Conservation (phyloP, 176 grass and related monocot species). For the Oryza nivara region DNA sequence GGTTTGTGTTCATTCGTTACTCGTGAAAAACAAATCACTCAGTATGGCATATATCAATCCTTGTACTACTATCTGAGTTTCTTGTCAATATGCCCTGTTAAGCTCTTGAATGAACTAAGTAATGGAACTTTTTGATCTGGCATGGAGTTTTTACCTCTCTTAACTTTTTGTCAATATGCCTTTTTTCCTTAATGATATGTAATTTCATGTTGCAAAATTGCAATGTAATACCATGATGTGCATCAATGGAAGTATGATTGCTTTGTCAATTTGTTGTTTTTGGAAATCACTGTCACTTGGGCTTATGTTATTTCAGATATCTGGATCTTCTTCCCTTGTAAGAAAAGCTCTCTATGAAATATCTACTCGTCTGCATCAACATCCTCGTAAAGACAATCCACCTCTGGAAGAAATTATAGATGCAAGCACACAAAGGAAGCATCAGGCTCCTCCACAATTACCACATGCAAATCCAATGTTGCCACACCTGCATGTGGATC, state of each 20-base stretch:
- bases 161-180: neutral
- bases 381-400: conserved; percentile 88
- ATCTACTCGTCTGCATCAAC: conserved; percentile 85
- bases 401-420: conserved; percentile 91
- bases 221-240: neutral
- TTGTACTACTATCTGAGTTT: neutral
- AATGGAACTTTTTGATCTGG: conserved; percentile 26
- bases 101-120: conserved; percentile 25
- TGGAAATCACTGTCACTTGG: conserved; percentile 29
- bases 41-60: conserved; percentile 21
- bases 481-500: conserved; percentile 49
- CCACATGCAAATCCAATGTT: conserved; percentile 55
- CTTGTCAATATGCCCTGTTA: neutral
- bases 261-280: conserved; percentile 28
- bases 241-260: conserved; percentile 15
- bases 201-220: conserved; percentile 22
- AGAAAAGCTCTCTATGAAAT: conserved; percentile 92
- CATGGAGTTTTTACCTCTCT: neutral
- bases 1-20: conserved; percentile 27
- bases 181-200: neutral
- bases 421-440: conserved; percentile 77
- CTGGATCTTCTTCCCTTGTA: conserved; percentile 72
- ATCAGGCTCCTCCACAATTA: conserved; percentile 46
- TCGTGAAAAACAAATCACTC: conserved; percentile 18
- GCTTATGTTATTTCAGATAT: conserved; percentile 65